Evolutionary conservation across 257 asterid genomes (phyloP), one percentile per base, ranked within the genome.

Genomic region (Solanum chmielewskii): DNA sequence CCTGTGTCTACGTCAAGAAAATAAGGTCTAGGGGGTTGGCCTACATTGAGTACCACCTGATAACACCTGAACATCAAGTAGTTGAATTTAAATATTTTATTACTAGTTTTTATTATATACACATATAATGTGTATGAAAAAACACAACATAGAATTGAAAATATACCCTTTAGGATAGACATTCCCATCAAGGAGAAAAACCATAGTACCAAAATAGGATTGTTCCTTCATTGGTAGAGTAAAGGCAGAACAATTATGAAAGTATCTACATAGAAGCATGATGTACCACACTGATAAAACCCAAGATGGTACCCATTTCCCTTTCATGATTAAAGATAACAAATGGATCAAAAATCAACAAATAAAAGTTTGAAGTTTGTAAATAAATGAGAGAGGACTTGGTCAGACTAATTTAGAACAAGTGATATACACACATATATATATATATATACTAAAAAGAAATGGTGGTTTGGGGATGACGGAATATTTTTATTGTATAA

Each of bases 1-100:
- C 99, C 99, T 7, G 99, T 95, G 82, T 97, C 98, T 3, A 96
- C 91, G 88, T 97, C 99, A 27, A 97, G 93, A 91, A 89, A 92
- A 88, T 90, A 96, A 7, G 90, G 89, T 75, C 88, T 92, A 23
- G 95, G 91, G 86, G 98, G 98, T 31, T 86, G 90, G 84, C 99
- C 99, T 10, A 97, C 77, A 76, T 44, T 85, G 76, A 95, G 62
- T 16, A 95, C 87, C 11, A 89, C 98, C 86, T 94, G 90, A 88
- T 89, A 95, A 90, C 91, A 94, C 94, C 99, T 97, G 90, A 62
- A 88, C 20, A 9, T 27, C 31, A 59, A 88, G 86, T 18, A 56
- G 64, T 56, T 56, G 64, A 56, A 56, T 56, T 20, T 3, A 56
- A 56, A 56, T 33, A 33, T 33, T 33, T 3, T 33, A 33, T 33